Evolutionary conservation across 2,329 filamentous ascomycete species (phyloP).

Genomic region (Colletotrichum brevisporum): DNA sequence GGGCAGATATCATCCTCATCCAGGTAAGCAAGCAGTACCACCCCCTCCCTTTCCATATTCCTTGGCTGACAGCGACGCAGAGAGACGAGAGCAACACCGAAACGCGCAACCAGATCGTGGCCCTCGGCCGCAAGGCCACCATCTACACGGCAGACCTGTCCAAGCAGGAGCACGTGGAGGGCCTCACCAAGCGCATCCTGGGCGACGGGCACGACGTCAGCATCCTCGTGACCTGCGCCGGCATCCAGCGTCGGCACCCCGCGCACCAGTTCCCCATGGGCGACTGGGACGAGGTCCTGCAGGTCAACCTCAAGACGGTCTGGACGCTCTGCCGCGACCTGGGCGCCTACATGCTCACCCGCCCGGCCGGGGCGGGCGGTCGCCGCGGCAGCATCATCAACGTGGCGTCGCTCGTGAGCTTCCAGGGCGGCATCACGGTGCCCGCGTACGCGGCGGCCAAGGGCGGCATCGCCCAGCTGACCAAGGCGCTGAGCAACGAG

Average conservation of each 20-base stretch:
- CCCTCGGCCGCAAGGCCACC: slow-evolving; percentile 43
- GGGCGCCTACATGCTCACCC: slow-evolving; percentile 81
- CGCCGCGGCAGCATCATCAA: slow-evolving; percentile 84
- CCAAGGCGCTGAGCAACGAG: slow-evolving; percentile 87
- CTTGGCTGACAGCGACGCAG: slow-evolving; percentile 12
- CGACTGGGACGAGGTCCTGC: slow-evolving; percentile 77
- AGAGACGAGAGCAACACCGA: slow-evolving; percentile 43
- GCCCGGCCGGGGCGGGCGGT: slow-evolving; percentile 57
- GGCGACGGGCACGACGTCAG: slow-evolving; percentile 55
- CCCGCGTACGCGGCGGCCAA: slow-evolving; percentile 90
- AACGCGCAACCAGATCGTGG: slow-evolving; percentile 41
- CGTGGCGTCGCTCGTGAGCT: slow-evolving; percentile 83
- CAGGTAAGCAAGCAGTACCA: slow-evolving; percentile 12
- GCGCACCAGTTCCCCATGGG: slow-evolving; percentile 73
- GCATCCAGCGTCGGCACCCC: slow-evolving; percentile 76
- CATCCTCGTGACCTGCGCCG: slow-evolving; percentile 76
- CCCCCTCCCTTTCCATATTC: no score
- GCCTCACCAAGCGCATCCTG: slow-evolving; percentile 40
- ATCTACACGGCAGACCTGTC: slow-evolving; percentile 45
- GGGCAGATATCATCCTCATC: slow-evolving; percentile 43
- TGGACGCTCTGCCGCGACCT: slow-evolving; percentile 85
- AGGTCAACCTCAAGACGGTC: slow-evolving; percentile 87
- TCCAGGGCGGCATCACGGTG: slow-evolving; percentile 89
- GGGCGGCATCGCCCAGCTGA: slow-evolving; percentile 86
- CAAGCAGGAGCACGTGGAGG: slow-evolving; percentile 40